Conservation (phyloP, 306 rosid species). For the Ammopiptanthus mongolicus region DNA sequence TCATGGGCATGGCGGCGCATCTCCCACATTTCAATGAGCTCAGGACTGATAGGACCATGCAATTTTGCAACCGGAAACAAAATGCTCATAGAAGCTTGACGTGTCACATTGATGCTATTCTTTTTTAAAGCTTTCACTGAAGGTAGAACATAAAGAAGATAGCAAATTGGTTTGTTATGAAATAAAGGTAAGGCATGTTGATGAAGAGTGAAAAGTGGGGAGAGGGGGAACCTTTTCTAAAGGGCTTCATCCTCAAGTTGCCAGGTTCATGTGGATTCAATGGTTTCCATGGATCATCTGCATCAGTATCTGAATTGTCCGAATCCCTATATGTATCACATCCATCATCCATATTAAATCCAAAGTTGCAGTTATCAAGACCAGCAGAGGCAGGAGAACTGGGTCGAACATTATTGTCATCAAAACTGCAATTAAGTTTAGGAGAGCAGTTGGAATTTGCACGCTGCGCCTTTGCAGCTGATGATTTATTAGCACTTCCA, state of each 20-base stretch:
- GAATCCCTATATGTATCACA: slow-evolving; percentile 43
- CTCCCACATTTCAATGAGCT: slow-evolving; percentile 66
- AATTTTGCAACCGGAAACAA: slow-evolving; percentile 78
- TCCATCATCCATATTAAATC: slow-evolving; percentile 50
- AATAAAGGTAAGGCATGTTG: background rate
- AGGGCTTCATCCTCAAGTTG: slow-evolving; percentile 75
- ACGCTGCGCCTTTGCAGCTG: slow-evolving; percentile 46
- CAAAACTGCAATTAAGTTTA: slow-evolving; percentile 22
- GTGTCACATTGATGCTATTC: slow-evolving; percentile 23
- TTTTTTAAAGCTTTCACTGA: slow-evolving; percentile 56
- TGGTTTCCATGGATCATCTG: slow-evolving; percentile 84
- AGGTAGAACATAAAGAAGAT: slow-evolving; percentile 9
- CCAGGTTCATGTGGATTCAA: slow-evolving; percentile 94
- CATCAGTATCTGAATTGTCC: slow-evolving; percentile 55
- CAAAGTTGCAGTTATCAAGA: slow-evolving; percentile 35
- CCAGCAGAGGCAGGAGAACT: slow-evolving; percentile 42
- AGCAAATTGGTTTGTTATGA: background rate
- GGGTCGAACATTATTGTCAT: slow-evolving; percentile 34
- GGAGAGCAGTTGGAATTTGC: slow-evolving; percentile 46
- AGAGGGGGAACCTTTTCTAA: slow-evolving; percentile 61
- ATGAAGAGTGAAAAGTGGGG: background rate
- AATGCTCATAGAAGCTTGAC: slow-evolving; percentile 32
- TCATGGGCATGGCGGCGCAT: slow-evolving; percentile 30
- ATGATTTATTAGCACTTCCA: slow-evolving; percentile 53
- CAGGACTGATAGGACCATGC: slow-evolving; percentile 77